Evolutionary conservation across 2,329 filamentous ascomycete genomes (phyloP).

Genomic region (Phaeomoniella chlamydospora): DNA sequence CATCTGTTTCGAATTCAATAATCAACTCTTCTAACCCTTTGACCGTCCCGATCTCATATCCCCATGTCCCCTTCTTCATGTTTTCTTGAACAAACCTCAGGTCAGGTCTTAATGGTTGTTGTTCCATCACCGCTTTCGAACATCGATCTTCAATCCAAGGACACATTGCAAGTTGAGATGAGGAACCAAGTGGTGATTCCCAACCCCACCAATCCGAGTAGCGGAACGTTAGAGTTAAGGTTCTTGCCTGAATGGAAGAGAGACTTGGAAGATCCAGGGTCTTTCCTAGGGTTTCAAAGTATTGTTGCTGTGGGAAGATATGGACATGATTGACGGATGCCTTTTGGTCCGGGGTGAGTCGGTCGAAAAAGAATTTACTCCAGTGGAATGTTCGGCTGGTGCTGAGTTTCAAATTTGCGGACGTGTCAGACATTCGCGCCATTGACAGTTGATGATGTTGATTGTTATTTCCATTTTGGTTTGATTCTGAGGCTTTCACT

Average conservation of each 20-base stretch:
- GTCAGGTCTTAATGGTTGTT: conserved; percentile 3
- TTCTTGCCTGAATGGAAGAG: conserved; percentile 6
- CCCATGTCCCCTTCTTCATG: conserved; percentile 7
- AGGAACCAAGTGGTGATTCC: conserved; percentile 9
- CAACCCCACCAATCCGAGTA: conserved; percentile 17
- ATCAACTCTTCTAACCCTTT: conserved; percentile 9
- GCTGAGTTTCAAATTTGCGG: too few relatives aligned
- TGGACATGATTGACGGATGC: conserved; percentile 10
- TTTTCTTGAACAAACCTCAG: conserved; percentile 4
- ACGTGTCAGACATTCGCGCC: conserved; percentile 8
- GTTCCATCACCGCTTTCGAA: conserved; percentile 7
- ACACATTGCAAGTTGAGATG: conserved; percentile 14
- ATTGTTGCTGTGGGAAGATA: conserved; percentile 14
- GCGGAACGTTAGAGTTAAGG: conserved; percentile 13
- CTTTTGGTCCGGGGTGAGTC: conserved; percentile 11
- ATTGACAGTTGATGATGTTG: conserved; percentile 3
- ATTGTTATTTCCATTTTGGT: neutral
- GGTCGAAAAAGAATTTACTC: too few relatives aligned
- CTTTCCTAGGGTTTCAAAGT: conserved; percentile 10
- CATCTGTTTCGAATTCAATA: conserved; percentile 15
- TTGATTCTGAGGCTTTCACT: conserved; percentile 6
- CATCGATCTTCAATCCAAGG: conserved; percentile 9
- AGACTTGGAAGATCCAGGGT: conserved; percentile 2
- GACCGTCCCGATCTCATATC: conserved; percentile 6
- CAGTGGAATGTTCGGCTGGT: too few relatives aligned